Evolutionary conservation across 257 asterid genomes (phyloP).

Genomic region (Paulownia fortunei): DNA sequence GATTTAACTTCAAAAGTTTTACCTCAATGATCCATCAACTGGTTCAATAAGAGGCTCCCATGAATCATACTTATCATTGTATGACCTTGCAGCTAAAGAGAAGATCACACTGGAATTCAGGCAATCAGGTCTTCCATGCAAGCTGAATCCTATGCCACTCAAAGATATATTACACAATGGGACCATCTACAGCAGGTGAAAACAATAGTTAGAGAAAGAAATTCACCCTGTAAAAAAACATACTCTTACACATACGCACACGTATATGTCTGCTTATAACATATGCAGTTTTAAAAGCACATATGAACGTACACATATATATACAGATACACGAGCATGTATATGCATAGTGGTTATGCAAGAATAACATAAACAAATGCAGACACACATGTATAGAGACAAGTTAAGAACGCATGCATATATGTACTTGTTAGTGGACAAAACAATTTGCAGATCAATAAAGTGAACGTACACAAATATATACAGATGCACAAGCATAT

Average conservation of each 20-base stretch:
- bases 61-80: conserved; percentile 91
- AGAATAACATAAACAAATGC: conserved; percentile 10
- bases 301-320: neutral
- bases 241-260: neutral
- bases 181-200: conserved; percentile 72
- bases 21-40: conserved; percentile 90
- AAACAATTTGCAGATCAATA: conserved; percentile 9
- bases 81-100: conserved; percentile 85
- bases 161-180: conserved; percentile 91
- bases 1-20: conserved; percentile 25
- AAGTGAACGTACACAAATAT: neutral
- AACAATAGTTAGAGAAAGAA: conserved; percentile 32
- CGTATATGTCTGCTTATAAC: neutral
- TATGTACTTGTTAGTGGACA: conserved; percentile 1
- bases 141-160: conserved; percentile 71
- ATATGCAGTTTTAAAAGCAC: conserved; percentile 1
- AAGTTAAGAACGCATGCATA: neutral
- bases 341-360: conserved; percentile 9
- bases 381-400: neutral
- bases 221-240: conserved; percentile 18
- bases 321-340: conserved; percentile 13
- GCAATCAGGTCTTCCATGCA: conserved; percentile 67
- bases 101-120: conserved; percentile 65
- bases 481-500: neutral
- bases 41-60: conserved; percentile 99